phyloP scores from a whole-genome alignment of 2,329 filamentous ascomycete genomes.

The Fusarium sp. region DNA sequence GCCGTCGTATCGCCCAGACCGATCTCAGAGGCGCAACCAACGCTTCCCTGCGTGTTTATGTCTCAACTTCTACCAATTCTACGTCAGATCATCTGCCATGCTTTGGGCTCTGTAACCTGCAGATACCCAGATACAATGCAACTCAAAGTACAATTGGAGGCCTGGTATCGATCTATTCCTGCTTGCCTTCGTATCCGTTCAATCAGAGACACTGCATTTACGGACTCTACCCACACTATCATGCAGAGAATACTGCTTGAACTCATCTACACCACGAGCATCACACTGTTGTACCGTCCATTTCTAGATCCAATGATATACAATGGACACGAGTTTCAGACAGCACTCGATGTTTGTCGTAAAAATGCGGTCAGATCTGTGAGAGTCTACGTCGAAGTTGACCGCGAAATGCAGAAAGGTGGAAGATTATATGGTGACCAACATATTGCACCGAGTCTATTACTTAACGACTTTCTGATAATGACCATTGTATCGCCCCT shows the following conservation, averaged over 20 bases:
- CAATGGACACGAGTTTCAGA: background rate
- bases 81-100: slow-evolving; percentile 13
- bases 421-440: slow-evolving; percentile 20
- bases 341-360: slow-evolving; percentile 14
- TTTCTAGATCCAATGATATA: slow-evolving; percentile 5
- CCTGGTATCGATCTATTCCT: slow-evolving; percentile 28
- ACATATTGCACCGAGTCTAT: background rate
- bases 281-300: slow-evolving; percentile 16
- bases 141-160: background rate
- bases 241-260: slow-evolving; percentile 27
- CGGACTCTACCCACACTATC: background rate
- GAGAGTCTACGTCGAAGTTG: slow-evolving; percentile 21
- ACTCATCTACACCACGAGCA: slow-evolving; percentile 22
- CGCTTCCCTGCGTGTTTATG: slow-evolving; percentile 9
- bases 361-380: slow-evolving; percentile 19
- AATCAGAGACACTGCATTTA: slow-evolving; percentile 10
- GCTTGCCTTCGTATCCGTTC: slow-evolving; percentile 1
- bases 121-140: background rate
- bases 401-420: slow-evolving; percentile 22
- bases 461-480: slow-evolving; percentile 15
- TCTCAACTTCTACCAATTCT: slow-evolving; percentile 20
- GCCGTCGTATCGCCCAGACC: too few relatives aligned
- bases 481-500: slow-evolving; percentile 13
- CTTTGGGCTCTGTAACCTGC: slow-evolving; percentile 7
- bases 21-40: too few relatives aligned